Base-by-base conservation (phyloP, 2,329 filamentous ascomycete species). In the Diaporthe aspalathi region DNA sequence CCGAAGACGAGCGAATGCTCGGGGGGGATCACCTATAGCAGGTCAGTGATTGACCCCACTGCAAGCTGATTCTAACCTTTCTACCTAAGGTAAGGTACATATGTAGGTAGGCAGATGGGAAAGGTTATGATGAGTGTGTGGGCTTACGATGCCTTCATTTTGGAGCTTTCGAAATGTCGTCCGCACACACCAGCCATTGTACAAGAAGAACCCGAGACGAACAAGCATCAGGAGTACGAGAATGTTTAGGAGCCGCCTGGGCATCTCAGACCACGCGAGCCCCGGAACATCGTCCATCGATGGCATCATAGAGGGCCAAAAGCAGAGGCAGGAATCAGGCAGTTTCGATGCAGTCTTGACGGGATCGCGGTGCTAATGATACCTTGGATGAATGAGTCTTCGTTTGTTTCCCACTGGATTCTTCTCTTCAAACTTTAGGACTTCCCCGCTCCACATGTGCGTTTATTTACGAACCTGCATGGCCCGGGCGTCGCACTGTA, bases 141-240 rank as follows among this genome's bases (percentile, higher is more conserved):
- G 0, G 14, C 54, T 50, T 62, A 69, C 67, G 17, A 60, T 50
- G 29, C 67, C 67, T 62, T 62, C 43, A 27, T 24, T 9, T 12
- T 69, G 29, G n/a, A 69, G 43, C 40, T 69, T 24, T 35, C 67
- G 43, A 22, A 69, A 62, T 22, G 38, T 69, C n/a, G 35, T 32
- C 29, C 67, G 54, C 17, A 62, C 38, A 3, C 40, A n/a, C 16
- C 35, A 27, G 6, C 67, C 67, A 52, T 22, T 50, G 40, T 35
- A 69, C 29, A 69, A 14, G 14, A 69, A 69, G 17, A 56, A 43
- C 1, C 47, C n/a, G 17, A 69, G 20, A 3, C 38, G 67, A 11
- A 62, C 43, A 20, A 62, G 7, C 16, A 69, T 12, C 32, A 62
- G 7, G 29, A 50, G 16, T 16, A 14, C 22, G 17, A 69, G 2